phyloP scores from a whole-genome alignment of 2,329 filamentous ascomycete genomes.

The Periconia macrospinosa region DNA sequence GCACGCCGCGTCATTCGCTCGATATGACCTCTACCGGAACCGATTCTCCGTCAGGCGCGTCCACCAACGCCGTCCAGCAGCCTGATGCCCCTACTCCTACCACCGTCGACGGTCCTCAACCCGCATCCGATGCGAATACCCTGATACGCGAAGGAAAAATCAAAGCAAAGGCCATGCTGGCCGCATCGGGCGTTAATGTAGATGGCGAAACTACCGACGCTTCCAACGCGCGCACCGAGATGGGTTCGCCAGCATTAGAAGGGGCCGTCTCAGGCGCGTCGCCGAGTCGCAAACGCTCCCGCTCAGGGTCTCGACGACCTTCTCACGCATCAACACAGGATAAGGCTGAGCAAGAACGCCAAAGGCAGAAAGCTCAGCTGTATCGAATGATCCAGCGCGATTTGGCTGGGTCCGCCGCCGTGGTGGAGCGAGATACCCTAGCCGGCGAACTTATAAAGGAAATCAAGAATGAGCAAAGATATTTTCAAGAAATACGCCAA shows the following conservation, averaged over 20 bases:
- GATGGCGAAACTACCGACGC: conserved; percentile 31
- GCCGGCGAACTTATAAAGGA: conserved; percentile 68
- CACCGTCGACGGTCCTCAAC: conserved; percentile 25
- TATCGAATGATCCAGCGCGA: conserved; percentile 69
- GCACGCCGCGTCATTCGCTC: conserved; percentile 25
- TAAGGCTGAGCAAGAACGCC: conserved; percentile 39
- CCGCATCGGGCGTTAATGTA: conserved; percentile 51
- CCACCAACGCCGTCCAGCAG: conserved; percentile 38
- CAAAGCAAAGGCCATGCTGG: conserved; percentile 61
- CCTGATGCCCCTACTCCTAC: conserved; percentile 28
- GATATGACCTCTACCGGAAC: conserved; percentile 42
- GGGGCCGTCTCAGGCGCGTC: conserved; percentile 51
- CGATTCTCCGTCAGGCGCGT: conserved; percentile 32
- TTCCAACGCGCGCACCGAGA: conserved; percentile 21
- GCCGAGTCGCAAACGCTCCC: conserved; percentile 60
- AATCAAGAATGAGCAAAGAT: conserved; percentile 28
- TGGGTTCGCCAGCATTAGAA: conserved; percentile 36
- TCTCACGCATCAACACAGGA: conserved; percentile 41
- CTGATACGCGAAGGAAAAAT: conserved; percentile 62
- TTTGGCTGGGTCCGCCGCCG: conserved; percentile 58
- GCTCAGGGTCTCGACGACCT: conserved; percentile 59
- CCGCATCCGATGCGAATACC: conserved; percentile 42
- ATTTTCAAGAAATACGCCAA: conserved; percentile 48
- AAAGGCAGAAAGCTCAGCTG: conserved; percentile 51
- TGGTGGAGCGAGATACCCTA: conserved; percentile 51